Conservation (phyloP, 345 rosid genomes). For the Eucalyptus erythrocorys region DNA sequence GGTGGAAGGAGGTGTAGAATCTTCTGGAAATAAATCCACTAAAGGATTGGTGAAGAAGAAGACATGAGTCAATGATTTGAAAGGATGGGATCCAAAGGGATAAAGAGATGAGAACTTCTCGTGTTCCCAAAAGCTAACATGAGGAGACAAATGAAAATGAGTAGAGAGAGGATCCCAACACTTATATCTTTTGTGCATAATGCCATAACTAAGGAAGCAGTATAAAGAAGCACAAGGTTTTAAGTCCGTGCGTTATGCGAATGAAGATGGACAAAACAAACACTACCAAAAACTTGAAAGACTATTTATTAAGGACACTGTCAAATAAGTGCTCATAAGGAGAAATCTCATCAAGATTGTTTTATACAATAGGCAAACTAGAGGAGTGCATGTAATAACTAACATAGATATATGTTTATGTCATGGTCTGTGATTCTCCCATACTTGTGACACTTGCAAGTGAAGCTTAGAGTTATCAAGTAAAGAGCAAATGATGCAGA, state of each 20-base stretch:
- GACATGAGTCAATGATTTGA: neutral
- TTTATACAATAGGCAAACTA: neutral
- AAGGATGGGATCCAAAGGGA: neutral
- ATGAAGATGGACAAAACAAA: neutral
- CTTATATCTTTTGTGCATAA: neutral
- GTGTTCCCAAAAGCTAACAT: neutral
- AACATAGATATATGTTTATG: neutral
- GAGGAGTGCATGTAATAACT: neutral
- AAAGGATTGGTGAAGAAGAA: neutral
- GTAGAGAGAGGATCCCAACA: neutral
- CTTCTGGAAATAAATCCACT: neutral
- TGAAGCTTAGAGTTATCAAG: too few species aligned
- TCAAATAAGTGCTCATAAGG: neutral
- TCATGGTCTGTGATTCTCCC: too few species aligned
- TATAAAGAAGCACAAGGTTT: neutral
- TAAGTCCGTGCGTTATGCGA: neutral
- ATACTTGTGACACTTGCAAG: too few species aligned
- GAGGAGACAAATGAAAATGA: neutral
- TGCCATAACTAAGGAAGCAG: neutral
- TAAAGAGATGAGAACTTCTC: neutral
- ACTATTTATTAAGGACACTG: neutral
- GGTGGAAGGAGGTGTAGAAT: neutral
- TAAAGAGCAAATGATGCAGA: too few species aligned
- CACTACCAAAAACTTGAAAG: neutral
- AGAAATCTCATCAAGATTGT: neutral